Percentiles rank a stretch among this genome's conserved stretches.
Evolutionary conservation across 139 green algal genomes (phyloP).

Genomic region (Volvox reticuliferus): DNA sequence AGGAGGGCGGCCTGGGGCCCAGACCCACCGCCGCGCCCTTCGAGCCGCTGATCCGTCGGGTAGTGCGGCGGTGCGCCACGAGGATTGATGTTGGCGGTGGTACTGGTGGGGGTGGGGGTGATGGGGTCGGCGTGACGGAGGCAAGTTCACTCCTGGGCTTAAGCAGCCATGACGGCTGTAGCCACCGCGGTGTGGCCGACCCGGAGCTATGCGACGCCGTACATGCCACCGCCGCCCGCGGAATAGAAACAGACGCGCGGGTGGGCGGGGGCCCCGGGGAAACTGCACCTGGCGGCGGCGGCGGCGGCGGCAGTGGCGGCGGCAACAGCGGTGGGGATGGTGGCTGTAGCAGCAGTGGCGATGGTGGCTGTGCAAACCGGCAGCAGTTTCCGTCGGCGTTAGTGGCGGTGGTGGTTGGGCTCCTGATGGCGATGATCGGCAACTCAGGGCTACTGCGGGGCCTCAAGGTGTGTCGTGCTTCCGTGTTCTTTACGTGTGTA

Average conservation of each 20-base stretch:
- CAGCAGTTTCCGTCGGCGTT: constrained; percentile 69
- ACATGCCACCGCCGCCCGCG: no score
- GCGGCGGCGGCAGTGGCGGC: no score
- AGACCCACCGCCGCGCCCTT: constrained; percentile 1
- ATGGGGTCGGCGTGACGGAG: not conserved
- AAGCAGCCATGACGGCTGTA: not conserved
- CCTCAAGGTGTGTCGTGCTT: constrained; percentile 60
- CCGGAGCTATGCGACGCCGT: not conserved
- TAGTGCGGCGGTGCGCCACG: not conserved
- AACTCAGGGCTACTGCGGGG: constrained; percentile 50
- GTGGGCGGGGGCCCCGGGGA: no score
- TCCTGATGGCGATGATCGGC: constrained; percentile 64
- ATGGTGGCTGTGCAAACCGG: constrained; percentile 19
- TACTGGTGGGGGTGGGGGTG: not conserved
- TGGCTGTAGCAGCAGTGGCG: not conserved
- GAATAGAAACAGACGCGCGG: no score
- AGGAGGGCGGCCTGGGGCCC: constrained; percentile 1
- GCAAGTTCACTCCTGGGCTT: not conserved
- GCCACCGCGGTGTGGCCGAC: not conserved
- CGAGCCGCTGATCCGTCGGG: not conserved
- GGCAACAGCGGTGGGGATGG: not conserved
- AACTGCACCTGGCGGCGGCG: no score
- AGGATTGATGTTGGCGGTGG: not conserved
- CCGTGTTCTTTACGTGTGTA: no score
- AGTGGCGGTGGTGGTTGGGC: constrained; percentile 74